Base-by-base conservation (phyloP, 2,329 filamentous ascomycete genomes). In the Botrytis elliptica region DNA sequence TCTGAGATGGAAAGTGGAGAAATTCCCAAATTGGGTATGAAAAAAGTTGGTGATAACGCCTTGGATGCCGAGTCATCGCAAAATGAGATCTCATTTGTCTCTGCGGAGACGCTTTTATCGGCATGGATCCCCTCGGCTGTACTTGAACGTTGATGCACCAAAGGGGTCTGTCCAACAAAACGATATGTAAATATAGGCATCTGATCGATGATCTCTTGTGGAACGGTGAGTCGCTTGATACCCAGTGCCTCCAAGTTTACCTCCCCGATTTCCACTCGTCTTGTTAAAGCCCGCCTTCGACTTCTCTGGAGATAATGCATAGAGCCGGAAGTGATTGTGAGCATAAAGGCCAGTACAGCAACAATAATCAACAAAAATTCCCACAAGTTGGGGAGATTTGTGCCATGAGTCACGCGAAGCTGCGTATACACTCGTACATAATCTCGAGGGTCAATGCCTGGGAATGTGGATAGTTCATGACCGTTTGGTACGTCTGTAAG, bases 231-330 rank as follows among this genome's bases (percentile, higher is more conserved):
- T 22, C 92, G 88, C 80, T 93, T 95, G 77, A 98, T 93, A 2
- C 94, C 95, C 77, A 97, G 87, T 4, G 90, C 90, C 82, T 98
- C 95, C 4, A 98, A 85, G 79, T 98, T 93, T 33, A 97, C 90
- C 77, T 97, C 92, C 70, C 95, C 95, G 12, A 86, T 86, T 74
- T 89, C 86, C 25, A 98, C 91, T 20, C 94, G 89, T 66, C 89
- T 87, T 69, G 89, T 89, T 18, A 98, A 84, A 1, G 86, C 86
- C 38, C 86, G 86, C 14, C 95, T 89, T 44, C 94, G 89, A 66
- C 89, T 87, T 52, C 90, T 88, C 81, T 97, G 93, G 44, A 96
- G 84, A 36, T 91, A 85, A 78, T 96, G 94, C 92, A 96, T 97
- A 70, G 87, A 84, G 59, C 90, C 81, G 1, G 90, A 96, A 0